Conservation (phyloP, 2,329 filamentous ascomycete genomes). For the Diaporthe helianthi region DNA sequence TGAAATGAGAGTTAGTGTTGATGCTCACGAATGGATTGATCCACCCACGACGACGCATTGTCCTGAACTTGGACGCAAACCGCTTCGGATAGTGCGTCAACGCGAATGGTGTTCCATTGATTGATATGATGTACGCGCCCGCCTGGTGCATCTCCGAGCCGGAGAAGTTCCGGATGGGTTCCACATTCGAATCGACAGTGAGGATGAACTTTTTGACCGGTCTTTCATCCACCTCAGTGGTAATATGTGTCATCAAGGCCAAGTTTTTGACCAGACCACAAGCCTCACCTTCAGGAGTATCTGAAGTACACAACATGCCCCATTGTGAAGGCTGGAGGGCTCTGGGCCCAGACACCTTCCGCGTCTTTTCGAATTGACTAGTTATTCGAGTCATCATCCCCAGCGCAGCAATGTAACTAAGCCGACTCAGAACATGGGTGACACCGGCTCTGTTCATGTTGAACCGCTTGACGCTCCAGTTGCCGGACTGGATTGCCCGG, state of each 20-base stretch:
- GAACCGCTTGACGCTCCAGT: constrained; percentile 98
- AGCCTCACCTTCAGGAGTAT: constrained; percentile 97
- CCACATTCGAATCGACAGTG: constrained; percentile 83
- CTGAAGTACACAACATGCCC: constrained; percentile 96
- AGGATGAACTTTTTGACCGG: constrained; percentile 88
- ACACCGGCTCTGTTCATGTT: constrained; percentile 98
- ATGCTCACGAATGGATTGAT: constrained; percentile 97
- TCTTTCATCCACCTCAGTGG: constrained; percentile 91
- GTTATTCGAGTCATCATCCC: constrained; percentile 99
- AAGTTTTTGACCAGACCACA: constrained; percentile 98
- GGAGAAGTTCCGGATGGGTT: constrained; percentile 71
- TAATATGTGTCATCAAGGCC: constrained; percentile 99
- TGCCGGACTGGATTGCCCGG: constrained; percentile 94
- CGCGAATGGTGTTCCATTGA: constrained; percentile 94
- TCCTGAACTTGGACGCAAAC: constrained; percentile 85
- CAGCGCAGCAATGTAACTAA: constrained; percentile 95
- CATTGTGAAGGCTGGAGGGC: constrained; percentile 97
- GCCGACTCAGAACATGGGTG: constrained; percentile 91
- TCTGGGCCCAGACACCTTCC: constrained; percentile 94
- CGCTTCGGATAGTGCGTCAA: constrained; percentile 84
- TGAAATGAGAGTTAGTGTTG: constrained; percentile 92
- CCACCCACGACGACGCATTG: constrained; percentile 85
- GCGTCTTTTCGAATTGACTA: constrained; percentile 98
- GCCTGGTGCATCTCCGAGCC: constrained; percentile 87
- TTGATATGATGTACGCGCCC: constrained; percentile 87